Base-by-base conservation (phyloP, 176 grass and related monocot species). In the Oryza officinalis region DNA sequence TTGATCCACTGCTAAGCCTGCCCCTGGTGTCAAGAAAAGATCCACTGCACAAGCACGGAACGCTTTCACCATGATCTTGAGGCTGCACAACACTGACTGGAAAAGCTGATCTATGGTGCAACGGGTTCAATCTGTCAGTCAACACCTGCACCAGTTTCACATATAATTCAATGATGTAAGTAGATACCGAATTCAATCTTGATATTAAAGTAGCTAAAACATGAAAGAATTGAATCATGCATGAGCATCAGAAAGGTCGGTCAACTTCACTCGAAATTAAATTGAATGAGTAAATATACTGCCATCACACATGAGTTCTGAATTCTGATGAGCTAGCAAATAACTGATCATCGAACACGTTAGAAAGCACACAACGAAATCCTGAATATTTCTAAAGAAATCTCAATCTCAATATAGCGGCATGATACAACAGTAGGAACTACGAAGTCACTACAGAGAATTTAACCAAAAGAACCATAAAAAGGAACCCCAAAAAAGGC, bases 1-100 rank as follows among this genome's bases (percentile, higher is more conserved):
- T 40, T 6, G 88, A 90, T 14, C 86, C 83, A 31, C 79, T 87
- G 72, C 71, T 76, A 40, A 81, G 74, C 23, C 14, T 67, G 63
- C 45, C 67, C 33, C 66, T 71, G 27, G 63, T 87, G 26, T 76
- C 71, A 59, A 76, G 37, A 47, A 87, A 69, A 81, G 78, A 59
- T 6, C 85, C 68, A 63, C 49, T 69, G 76, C 72, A 72, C 22
- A 80, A 72, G 1, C 28, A n/a, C 0, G 43, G 20, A 13, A 69
- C 35, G 35, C 35, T 76, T 12, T 76, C 78, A 0, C 26, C 47
- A 18, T 76, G 78, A 69, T 27, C 71, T n/a, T 59, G 85, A 5
- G 22, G 44, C 13, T 23, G 71, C 11, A 9, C 1, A 40, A 68
- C 25, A 12, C 23, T 17, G 26, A 46, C 65, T 63, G 79, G 74